These are phyloP conservation scores for Coemansia sp. DNA, from an alignment of 192 early-diverging fungal genomes.

Conservation along the genomic window DNA sequence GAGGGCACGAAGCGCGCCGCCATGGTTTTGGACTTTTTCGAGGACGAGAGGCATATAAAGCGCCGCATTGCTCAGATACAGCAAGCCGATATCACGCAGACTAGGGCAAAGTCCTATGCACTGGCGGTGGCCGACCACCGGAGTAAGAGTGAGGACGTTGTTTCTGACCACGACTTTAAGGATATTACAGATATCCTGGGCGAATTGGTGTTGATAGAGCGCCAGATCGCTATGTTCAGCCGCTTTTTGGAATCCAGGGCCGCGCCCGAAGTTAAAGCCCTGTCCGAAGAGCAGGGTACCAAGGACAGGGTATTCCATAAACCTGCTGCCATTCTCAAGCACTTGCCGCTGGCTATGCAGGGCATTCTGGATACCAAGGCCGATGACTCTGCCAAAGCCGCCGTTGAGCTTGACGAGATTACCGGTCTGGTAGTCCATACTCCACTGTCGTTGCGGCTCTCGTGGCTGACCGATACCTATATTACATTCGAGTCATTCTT, in stretches of 20 bases:
- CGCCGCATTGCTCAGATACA: constrained; percentile 50
- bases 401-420: constrained; percentile 9
- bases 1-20: constrained; percentile 80
- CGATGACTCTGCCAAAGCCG: not conserved
- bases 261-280: constrained; percentile 40
- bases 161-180: constrained; percentile 64
- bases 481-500: constrained; percentile 41
- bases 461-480: constrained; percentile 44
- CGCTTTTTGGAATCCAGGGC: constrained; percentile 84
- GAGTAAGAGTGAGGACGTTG: constrained; percentile 21
- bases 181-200: constrained; percentile 76
- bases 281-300: constrained; percentile 12
- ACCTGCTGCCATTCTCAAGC: constrained; percentile 15
- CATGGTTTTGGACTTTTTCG: constrained; percentile 77
- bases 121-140: constrained; percentile 2
- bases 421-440: constrained; percentile 39
- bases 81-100: constrained; percentile 9
- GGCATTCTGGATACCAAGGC: constrained; percentile 1
- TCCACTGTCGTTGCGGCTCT: constrained; percentile 25
- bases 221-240: constrained; percentile 74
- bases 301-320: constrained; percentile 34
- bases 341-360: constrained; percentile 19
- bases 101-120: constrained; percentile 15
- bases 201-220: constrained; percentile 82
- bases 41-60: constrained; percentile 65